phyloP scores from a whole-genome alignment of 768 basidiomycete genomes.

The Xerocomus potaroensis region DNA sequence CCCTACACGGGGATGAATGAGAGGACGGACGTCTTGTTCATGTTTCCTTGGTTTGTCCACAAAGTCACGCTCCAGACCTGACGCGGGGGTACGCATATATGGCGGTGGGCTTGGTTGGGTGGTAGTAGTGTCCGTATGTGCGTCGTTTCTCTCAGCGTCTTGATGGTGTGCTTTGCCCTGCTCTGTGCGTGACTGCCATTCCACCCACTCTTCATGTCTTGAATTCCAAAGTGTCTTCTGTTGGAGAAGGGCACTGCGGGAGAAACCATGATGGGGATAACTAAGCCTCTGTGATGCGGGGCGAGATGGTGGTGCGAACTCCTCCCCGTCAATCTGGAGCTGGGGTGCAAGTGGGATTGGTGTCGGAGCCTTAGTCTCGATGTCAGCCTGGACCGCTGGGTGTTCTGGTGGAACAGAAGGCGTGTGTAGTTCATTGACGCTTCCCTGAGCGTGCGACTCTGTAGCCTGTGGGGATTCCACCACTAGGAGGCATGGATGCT shows the following conservation, averaged over 20 bases:
- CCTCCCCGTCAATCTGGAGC: constrained; percentile 1
- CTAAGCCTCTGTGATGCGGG: constrained; percentile 34
- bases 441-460: constrained; percentile 15
- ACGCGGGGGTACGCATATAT: constrained; percentile 19
- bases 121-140: constrained; percentile 26
- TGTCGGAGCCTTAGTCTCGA: constrained; percentile 18
- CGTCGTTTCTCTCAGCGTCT: constrained; percentile 9
- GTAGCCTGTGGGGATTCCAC: constrained; percentile 4
- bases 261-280: constrained; percentile 58
- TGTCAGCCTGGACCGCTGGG: constrained; percentile 15
- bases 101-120: constrained; percentile 11
- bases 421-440: constrained; percentile 5
- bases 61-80: constrained; percentile 31
- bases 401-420: constrained; percentile 10
- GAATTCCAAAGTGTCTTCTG: constrained; percentile 60
- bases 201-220: constrained; percentile 50
- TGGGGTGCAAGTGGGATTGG: constrained; percentile 18
- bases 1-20: constrained; percentile 56
- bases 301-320: constrained; percentile 3
- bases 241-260: constrained; percentile 54
- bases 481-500: background rate
- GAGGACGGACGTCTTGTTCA: constrained; percentile 19
- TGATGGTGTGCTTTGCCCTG: constrained; percentile 2
- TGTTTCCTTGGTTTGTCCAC: background rate
- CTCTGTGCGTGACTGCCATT: constrained; percentile 25